Conservation (phyloP, 2,329 filamentous ascomycete species). For the Fusarium brevicatenulatum region DNA sequence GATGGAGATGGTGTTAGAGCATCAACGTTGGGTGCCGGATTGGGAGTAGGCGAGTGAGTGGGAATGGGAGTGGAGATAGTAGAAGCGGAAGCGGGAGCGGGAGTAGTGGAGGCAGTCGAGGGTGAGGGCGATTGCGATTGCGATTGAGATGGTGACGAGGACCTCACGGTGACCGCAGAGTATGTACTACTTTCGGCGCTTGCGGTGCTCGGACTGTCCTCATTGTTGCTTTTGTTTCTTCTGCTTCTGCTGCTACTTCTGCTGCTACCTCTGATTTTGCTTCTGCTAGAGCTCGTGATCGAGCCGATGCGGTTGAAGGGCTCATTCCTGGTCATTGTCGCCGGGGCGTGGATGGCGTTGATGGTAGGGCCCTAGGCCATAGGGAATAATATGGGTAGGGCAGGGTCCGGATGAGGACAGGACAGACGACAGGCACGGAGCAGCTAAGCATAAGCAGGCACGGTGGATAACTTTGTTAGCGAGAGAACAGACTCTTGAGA, state of each 20-base stretch:
- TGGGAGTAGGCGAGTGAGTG: conserved; percentile 41
- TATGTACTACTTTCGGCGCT: conserved; percentile 74
- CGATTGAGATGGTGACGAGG: conserved; percentile 45
- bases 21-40: conserved; percentile 31
- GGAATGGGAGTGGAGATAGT: conserved; percentile 50
- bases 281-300: conserved; percentile 56
- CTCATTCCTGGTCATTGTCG: conserved; percentile 76
- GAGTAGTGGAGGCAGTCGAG: conserved; percentile 44
- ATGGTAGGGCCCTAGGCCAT: conserved; percentile 48
- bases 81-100: conserved; percentile 45
- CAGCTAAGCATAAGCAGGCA: conserved; percentile 32
- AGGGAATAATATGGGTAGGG: conserved; percentile 15
- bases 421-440: conserved; percentile 33
- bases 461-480: neutral
- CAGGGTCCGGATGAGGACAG: conserved; percentile 36
- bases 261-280: neutral
- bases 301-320: conserved; percentile 67
- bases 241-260: neutral
- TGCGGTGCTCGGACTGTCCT: conserved; percentile 39
- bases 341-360: conserved; percentile 49
- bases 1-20: conserved; percentile 32
- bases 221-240: neutral
- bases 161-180: conserved; percentile 72
- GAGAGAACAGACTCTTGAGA: neutral
- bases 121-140: conserved; percentile 36